Percentiles rank a stretch among this genome's conserved stretches.
phyloP scores from a whole-genome alignment of 116 monocot species.

The Dioscorea cayenensis region DNA sequence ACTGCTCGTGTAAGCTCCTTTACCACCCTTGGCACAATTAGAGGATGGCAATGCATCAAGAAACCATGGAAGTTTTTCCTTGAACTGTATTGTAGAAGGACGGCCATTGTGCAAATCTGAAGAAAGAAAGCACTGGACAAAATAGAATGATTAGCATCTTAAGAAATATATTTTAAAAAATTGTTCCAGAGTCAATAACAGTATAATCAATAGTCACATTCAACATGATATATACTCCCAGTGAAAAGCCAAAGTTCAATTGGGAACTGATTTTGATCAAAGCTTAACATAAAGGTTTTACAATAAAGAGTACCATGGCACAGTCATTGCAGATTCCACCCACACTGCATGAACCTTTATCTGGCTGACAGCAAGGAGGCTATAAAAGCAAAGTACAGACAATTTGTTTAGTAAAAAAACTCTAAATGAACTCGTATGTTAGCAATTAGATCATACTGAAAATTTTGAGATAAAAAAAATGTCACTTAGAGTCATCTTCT shows the following conservation, averaged over 20 bases:
- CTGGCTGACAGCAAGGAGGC: constrained; percentile 45
- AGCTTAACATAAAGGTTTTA: neutral
- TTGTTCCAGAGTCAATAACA: neutral
- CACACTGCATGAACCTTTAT: constrained; percentile 22
- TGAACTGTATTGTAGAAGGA: constrained; percentile 85
- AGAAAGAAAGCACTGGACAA: constrained; percentile 64
- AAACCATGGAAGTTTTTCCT: constrained; percentile 98
- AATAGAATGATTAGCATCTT: neutral
- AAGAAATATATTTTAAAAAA: neutral
- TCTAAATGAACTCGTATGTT: neutral
- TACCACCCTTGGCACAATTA: constrained; percentile 96
- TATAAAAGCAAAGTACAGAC: constrained; percentile 11
- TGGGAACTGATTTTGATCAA: neutral
- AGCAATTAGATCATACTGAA: neutral
- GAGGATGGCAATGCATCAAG: constrained; percentile 86
- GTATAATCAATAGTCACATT: constrained; percentile 1
- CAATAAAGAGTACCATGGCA: constrained; percentile 53
- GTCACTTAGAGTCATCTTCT: too few relatives aligned
- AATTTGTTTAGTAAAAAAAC: neutral
- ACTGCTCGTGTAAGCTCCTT: constrained; percentile 88
- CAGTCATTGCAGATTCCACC: constrained; percentile 79
- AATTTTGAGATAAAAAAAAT: too few relatives aligned
- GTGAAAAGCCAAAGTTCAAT: neutral
- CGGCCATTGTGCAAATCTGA: constrained; percentile 81
- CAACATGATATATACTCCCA: too few relatives aligned